Evolutionary conservation across 139 green algal genomes (phyloP).

Genomic region (Deuterostichococcus epilithicus): DNA sequence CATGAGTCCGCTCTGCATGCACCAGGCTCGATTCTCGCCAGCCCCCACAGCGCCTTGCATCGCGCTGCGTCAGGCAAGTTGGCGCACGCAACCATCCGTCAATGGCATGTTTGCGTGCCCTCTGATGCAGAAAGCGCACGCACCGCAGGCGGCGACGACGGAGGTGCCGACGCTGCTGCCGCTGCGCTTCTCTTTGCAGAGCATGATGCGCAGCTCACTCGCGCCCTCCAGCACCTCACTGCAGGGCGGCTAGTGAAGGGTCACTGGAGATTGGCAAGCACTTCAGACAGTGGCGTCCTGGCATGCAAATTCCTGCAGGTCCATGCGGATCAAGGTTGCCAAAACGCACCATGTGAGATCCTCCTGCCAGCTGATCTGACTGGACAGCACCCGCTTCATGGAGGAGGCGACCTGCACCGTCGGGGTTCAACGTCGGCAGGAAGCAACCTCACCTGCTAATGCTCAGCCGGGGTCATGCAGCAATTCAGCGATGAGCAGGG

Average conservation of each 20-base stretch:
- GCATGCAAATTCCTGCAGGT: neutral
- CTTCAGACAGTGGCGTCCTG: neutral
- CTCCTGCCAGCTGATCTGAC: slow-evolving; percentile 59
- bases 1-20: no score
- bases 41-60: no score
- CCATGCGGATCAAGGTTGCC: neutral
- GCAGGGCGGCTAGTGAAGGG: neutral
- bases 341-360: slow-evolving; percentile 30
- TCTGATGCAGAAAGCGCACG: neutral
- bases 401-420: slow-evolving; percentile 46
- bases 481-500: no score
- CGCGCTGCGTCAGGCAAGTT: no score
- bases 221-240: slow-evolving; percentile 79
- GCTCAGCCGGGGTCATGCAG: neutral
- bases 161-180: slow-evolving; percentile 43
- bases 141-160: slow-evolving; percentile 80
- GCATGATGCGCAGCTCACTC: slow-evolving; percentile 81
- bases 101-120: no score
- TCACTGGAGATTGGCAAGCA: neutral
- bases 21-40: no score
- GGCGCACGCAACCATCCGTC: no score
- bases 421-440: neutral
- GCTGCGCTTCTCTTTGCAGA: slow-evolving; percentile 72
- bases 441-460: neutral
- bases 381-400: slow-evolving; percentile 31